Evolutionary conservation across 495 filamentous ascomycete species (phyloP), one percentile per base, ranked within the genome.

Genomic region (Pseudomonodictys pantanalensis): DNA sequence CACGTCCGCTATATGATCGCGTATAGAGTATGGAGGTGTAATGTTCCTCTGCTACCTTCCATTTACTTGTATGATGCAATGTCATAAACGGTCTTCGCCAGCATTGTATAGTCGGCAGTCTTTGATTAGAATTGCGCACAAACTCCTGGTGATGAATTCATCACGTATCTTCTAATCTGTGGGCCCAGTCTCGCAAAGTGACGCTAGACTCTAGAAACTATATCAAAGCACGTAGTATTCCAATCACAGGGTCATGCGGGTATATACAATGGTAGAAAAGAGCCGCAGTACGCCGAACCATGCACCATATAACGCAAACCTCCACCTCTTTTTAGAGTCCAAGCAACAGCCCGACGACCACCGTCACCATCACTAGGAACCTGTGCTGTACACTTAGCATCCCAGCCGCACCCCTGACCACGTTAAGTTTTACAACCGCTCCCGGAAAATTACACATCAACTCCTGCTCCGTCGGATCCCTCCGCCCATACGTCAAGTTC

Each of bases 401-500:
- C 24, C 9, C 38, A n/a, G 17, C 63, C 10, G 15, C 35, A n/a
- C 52, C 47, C 33, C 24, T 47, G 7, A 45, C 1, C 12, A 46
- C 54, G 63, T 68, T 82, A 56, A 80, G 60, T 47, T 75, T 73
- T 52, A 80, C 79, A 25, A 79, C 78, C 28, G 81, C 83, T 0
- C 83, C 83, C 28, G 82, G 65, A 62, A 78, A 85, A 67, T 76
- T 84, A 57, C 83, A 86, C 3, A 76, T 84, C 23, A 83, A 72
- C 52, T 25, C 12, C 52, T 64, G 18, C 60, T 15, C 76, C 71
- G 52, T 66, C 1, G 20, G 7, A 15, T 11, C 9, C 55, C 38
- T 58, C 30, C 25, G 39, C 0, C 83, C 86, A 72, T 97, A 97
- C 38, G 84, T 89, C 25, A 73, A 70, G 56, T 82, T 74, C 62